Base-by-base conservation (phyloP, 2,329 filamentous ascomycete species). In the Fusarium avenaceum region DNA sequence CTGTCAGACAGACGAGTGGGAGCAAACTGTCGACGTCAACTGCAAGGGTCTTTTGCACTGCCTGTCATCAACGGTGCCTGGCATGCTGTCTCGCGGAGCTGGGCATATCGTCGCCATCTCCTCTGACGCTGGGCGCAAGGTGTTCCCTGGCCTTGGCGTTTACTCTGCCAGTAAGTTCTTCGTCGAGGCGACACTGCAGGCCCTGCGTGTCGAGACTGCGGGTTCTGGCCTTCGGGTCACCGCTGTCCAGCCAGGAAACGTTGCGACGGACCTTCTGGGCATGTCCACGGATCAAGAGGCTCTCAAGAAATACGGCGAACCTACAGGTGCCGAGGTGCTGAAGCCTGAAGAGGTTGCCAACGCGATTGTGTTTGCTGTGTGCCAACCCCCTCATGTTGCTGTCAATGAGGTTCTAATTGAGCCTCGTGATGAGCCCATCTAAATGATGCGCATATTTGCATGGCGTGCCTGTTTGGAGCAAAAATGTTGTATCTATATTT, bases 101-200 rank as follows among this genome's bases (percentile, higher is more conserved):
- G 91, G 91, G 5, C 92, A 94, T 78, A 87, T 95, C 66, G 90
- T 95, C 6, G 90, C 91, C 71, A 93, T 95, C 71, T 94, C 92
- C 0, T 94, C 92, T 0, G 92, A 94, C 67, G 92, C 92, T 2
- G 92, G 92, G 1, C 88, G 92, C 57, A 94, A 94, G 77, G 90
- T 93, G 9, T 94, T 94, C 81, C 91, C 92, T 1, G 92, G 92
- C 0, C 81, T 94, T 14, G 92, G 92, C 52, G 92, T 95, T 35
- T 95, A 95, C 83, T 93, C 90, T 0, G 92, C 90, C 26, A 91
- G 87, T 78, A 95, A 95, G 77, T 93, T 94, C 85, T 95, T 95
- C 75, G 91, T 95, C 55, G 92, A 95, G 77, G 92, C 91, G 1
- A 92, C 91, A 0, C 83, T 95, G n/a, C 92, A 94, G 78, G 84